These are phyloP conservation scores for Nannochloropsis oceanica DNA, from an alignment of 108 stramenopile genomes.

Conservation along the genomic window DNA sequence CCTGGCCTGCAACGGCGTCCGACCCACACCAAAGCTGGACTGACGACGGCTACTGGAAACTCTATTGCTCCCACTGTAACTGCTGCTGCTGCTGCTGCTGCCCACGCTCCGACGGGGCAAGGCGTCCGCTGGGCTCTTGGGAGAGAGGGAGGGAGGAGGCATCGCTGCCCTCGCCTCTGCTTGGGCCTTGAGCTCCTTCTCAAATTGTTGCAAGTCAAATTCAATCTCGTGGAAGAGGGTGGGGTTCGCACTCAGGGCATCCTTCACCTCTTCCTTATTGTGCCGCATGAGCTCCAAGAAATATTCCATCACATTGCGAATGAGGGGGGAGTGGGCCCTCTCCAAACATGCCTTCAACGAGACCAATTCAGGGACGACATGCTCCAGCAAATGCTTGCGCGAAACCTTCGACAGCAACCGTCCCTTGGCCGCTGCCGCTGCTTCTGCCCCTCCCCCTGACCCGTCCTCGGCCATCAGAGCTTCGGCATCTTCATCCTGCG, in stretches of 20 bases:
- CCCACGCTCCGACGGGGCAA: background rate
- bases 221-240: slow-evolving; percentile 63
- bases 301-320: slow-evolving; percentile 62
- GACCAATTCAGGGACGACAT: slow-evolving; percentile 70
- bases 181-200: background rate
- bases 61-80: background rate
- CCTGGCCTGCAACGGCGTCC: background rate
- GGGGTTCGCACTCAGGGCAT: slow-evolving; percentile 57
- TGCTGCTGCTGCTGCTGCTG: background rate
- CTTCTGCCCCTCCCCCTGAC: background rate
- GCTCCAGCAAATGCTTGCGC: slow-evolving; percentile 72
- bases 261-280: slow-evolving; percentile 62
- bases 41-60: background rate
- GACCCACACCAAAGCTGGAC: background rate
- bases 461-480: background rate
- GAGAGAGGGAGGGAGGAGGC: background rate
- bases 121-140: background rate
- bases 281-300: slow-evolving; percentile 29
- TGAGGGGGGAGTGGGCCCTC: slow-evolving; percentile 56
- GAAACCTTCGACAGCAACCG: slow-evolving; percentile 62
- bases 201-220: slow-evolving; percentile 43
- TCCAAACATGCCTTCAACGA: slow-evolving; percentile 69
- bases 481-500: slow-evolving; percentile 4
- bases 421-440: slow-evolving; percentile 56
- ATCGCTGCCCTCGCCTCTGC: background rate